Base-by-base conservation (phyloP, 1,139 yeast species). In the Geotrichum australiense region DNA sequence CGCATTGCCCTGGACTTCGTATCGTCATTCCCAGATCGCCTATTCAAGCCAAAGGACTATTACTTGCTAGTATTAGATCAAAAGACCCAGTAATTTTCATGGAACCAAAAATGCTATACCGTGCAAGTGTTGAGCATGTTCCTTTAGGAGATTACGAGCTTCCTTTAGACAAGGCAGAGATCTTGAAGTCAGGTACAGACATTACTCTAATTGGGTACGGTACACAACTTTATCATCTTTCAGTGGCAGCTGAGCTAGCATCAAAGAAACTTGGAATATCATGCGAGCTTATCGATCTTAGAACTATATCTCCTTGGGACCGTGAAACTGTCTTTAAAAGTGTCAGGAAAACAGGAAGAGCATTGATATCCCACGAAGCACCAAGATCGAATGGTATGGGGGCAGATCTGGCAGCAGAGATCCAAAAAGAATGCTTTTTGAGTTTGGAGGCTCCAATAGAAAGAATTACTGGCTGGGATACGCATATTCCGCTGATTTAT, bases 11-110 rank as follows among this genome's bases (percentile, higher is more conserved):
- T 0, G 66, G 66, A 7, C 43, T 62, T 34, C 57, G 56, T 37
- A 62, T 62, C 6, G 66, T 62, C 4, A 54, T 62, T 43, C 66
- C 66, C 10, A 53, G 66, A 8, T 58, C 63, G 7, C 66, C 66
- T 2, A 40, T 58, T 16, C 64, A 61, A 47, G 66, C 66, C 25
- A 62, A 62, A 50, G 66, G 66, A 2, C 50, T 62, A 23, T 49
- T 62, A 16, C 50, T 62, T 35, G 53, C 62, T 2, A 40, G 60
- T 11, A 60, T 62, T 39, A 50, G 66, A 16, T 53, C 53, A 37
- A 51, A 44, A 18, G 60, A 62, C 45, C 66, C 66, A 4, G 62
- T 58, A 18, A 50, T 62, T n/a, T 62, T 62, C 48, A 54, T 62
- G 63, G 65, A 62, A 47, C 65, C 65, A 27, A 62, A 62, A 50